Evolutionary conservation across 805 yeast species (phyloP).

Genomic region (Zygotorulaspora chibaensis): DNA sequence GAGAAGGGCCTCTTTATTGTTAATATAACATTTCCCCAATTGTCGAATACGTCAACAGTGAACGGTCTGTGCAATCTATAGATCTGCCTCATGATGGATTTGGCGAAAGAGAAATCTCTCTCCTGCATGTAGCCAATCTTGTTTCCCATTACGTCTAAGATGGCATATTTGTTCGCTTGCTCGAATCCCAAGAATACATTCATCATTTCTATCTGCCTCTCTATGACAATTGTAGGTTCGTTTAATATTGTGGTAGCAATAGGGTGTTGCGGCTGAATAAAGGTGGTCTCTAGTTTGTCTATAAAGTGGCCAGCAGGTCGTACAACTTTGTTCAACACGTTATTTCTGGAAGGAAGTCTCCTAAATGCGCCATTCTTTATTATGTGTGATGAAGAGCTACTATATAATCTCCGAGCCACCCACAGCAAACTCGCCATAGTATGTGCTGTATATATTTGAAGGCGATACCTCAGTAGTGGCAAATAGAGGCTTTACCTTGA

Average conservation of each 20-base stretch:
- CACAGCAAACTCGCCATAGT: neutral
- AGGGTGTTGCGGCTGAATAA: constrained; percentile 52
- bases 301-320: constrained; percentile 1
- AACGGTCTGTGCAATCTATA: constrained; percentile 85
- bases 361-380: constrained; percentile 14
- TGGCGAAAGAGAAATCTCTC: constrained; percentile 64
- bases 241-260: constrained; percentile 52
- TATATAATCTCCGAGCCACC: constrained; percentile 12
- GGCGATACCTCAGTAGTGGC: no score
- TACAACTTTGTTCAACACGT: neutral
- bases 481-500: no score
- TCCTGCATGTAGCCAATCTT: constrained; percentile 80
- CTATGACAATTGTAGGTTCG: constrained; percentile 83
- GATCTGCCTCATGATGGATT: constrained; percentile 75
- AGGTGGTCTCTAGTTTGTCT: constrained; percentile 6
- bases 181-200: constrained; percentile 85
- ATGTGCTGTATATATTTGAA: no score
- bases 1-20: constrained; percentile 81
- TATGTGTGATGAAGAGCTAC: constrained; percentile 7
- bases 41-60: constrained; percentile 65
- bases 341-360: constrained; percentile 3
- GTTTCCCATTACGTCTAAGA: constrained; percentile 69
- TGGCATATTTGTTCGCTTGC: constrained; percentile 76
- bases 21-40: constrained; percentile 53
- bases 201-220: constrained; percentile 84